Percentiles rank a stretch among this genome's conserved stretches.
These are phyloP conservation scores for Brassica cretica DNA, from an alignment of 345 rosid genomes.

Conservation along the genomic window DNA sequence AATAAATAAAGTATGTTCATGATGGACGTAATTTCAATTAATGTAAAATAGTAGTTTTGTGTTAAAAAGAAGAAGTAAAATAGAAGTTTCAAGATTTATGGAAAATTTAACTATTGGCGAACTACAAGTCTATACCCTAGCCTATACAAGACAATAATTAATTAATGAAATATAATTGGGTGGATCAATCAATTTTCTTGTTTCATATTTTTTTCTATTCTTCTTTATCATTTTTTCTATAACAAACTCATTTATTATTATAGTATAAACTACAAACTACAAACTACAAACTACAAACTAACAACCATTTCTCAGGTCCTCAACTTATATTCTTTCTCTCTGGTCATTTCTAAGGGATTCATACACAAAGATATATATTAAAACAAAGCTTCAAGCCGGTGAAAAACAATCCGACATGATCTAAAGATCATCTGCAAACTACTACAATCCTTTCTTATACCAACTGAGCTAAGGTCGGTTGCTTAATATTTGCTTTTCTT, in stretches of 20 bases:
- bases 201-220: slow-evolving; percentile 1
- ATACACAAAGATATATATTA: background rate
- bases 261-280: background rate
- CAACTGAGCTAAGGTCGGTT: slow-evolving; percentile 87
- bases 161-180: slow-evolving; percentile 1
- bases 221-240: slow-evolving; percentile 15
- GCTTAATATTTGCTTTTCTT: background rate
- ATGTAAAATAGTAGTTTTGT: slow-evolving; percentile 5
- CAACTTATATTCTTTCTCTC: slow-evolving; percentile 18
- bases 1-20: background rate
- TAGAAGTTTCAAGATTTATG: slow-evolving; percentile 1
- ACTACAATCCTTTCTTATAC: slow-evolving; percentile 86
- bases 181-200: slow-evolving; percentile 9
- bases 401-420: background rate
- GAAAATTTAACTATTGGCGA: slow-evolving; percentile 1
- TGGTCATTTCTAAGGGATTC: slow-evolving; percentile 2
- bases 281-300: slow-evolving; percentile 31
- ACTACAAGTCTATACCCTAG: background rate
- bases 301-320: slow-evolving; percentile 33
- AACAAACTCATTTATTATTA: background rate
- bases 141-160: background rate
- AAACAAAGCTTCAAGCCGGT: background rate
- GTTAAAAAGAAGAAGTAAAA: background rate
- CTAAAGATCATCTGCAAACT: slow-evolving; percentile 2
- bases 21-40: slow-evolving; percentile 11